Base-by-base conservation (phyloP, 257 asterid genomes). In the Ajuga chamaepitys region DNA sequence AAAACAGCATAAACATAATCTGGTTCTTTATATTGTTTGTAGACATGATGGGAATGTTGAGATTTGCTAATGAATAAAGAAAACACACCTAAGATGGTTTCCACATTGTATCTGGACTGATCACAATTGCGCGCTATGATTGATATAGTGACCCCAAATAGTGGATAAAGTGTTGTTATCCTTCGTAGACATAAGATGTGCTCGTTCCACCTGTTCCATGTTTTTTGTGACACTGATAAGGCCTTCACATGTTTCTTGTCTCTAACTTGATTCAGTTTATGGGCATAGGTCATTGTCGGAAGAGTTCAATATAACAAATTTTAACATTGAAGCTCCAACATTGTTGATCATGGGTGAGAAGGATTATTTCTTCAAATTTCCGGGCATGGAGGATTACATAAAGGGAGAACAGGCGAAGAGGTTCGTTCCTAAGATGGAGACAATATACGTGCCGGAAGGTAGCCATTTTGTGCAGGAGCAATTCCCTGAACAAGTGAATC, bases 401-500 rank as follows among this genome's bases (percentile, higher is more conserved):
- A 76, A 70, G 74, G 71, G 35, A 1, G 96, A 74, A 4, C 55
- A 57, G 14, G 74, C 71, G 55, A 88, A 82, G 58, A 9, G 13
- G n/a, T 77, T 77, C 9, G 86, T 78, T 51, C 86, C 96, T 5
- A 77, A 80, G 13, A 30, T 79, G 75, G 83, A 86, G 77, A 82
- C 84, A 4, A 68, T 66, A 35, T 82, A 55, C 32, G 38, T 88
- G 44, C 78, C 84, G 0, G 92, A 81, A 76, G 96, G 92, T n/a
- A 38, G 77, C 54, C 91, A 86, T 73, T 88, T 88, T 38, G 83
- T 86, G 74, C 95, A 86, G 67, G 92, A 86, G 80, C 96, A 86
- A 54, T 77, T 79, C 17, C 88, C 96, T 4, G 65, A 75, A 12
- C 78, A 77, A 53, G 85, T 83, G 25, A 86, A 79, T 58, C 24